Conservation (phyloP, 75 land plant species). For the Cryptomeria japonica region DNA sequence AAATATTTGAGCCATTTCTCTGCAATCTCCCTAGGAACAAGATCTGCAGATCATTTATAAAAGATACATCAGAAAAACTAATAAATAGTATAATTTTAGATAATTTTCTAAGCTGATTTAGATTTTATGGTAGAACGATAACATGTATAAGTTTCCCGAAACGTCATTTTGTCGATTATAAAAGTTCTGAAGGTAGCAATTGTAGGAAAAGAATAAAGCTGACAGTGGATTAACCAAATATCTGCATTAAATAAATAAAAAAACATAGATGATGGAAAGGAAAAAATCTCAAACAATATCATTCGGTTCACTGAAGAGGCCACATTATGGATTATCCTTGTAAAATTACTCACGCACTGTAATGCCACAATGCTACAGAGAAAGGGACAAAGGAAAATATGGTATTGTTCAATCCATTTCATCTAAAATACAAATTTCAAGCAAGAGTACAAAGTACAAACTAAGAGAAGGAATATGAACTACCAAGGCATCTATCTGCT, state of each 20-base stretch:
- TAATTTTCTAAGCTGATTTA: neutral
- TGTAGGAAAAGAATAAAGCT: neutral
- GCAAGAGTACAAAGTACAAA: neutral
- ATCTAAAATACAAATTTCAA: neutral
- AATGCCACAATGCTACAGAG: neutral
- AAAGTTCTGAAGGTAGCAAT: neutral
- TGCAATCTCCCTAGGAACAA: conserved; percentile 88
- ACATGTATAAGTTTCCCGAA: neutral
- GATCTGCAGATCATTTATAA: conserved; percentile 51
- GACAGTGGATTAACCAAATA: neutral
- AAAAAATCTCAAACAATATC: neutral
- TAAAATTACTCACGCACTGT: neutral
- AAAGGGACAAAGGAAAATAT: neutral
- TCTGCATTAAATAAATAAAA: neutral
- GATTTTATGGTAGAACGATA: neutral
- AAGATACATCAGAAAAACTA: neutral
- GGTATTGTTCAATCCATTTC: neutral
- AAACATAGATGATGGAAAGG: neutral
- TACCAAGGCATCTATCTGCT: no score
- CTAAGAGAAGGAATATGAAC: neutral
- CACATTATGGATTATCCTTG: neutral
- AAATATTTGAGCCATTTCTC: conserved; percentile 96
- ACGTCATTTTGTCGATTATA: neutral
- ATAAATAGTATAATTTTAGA: neutral
- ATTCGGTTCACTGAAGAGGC: neutral